A percentile compares a stretch with the other conserved stretches of the same genome.
Conservation (phyloP, 805 yeast genomes). For the Candida alai region DNA sequence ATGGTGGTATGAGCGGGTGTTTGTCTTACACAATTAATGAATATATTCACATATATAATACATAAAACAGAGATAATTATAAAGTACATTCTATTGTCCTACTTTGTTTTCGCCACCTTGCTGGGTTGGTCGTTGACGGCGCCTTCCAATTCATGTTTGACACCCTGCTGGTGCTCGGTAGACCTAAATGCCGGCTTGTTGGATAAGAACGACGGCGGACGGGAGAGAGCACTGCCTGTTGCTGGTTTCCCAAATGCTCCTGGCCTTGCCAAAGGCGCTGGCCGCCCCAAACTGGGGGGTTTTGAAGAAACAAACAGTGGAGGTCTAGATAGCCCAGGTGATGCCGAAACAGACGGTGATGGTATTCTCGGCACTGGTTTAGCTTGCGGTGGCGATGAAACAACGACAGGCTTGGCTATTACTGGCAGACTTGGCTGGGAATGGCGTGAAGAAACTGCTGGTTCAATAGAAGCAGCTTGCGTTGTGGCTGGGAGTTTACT, state of each 20-base stretch:
- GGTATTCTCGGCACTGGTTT: slow-evolving; percentile 5
- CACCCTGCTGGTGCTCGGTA: slow-evolving; percentile 1
- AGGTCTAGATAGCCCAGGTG: slow-evolving; percentile 17
- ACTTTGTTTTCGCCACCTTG: slow-evolving; percentile 8
- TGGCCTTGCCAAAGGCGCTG: slow-evolving; percentile 22
- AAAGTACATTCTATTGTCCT: not conserved
- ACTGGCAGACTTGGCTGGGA: slow-evolving; percentile 1
- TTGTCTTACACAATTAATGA: not conserved
- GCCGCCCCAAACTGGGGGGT: slow-evolving; percentile 23
- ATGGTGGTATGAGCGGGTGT: no score
- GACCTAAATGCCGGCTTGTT: slow-evolving; percentile 23
- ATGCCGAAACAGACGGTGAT: slow-evolving; percentile 3
- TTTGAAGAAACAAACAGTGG: slow-evolving; percentile 22
- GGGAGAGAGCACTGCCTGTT: slow-evolving; percentile 18
- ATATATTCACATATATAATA: not conserved
- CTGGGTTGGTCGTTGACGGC: slow-evolving; percentile 6
- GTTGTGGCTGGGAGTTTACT: slow-evolving; percentile 4
- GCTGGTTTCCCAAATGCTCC: slow-evolving; percentile 29
- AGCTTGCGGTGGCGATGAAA: slow-evolving; percentile 6
- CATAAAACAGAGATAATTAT: slow-evolving; percentile 1
- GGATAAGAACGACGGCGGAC: slow-evolving; percentile 37
- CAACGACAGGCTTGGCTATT: not conserved
- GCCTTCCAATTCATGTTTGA: slow-evolving; percentile 11
- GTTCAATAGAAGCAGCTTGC: not conserved
- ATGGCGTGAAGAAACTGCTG: no score